Percentiles rank a stretch among this genome's conserved stretches.
Evolutionary conservation across 768 basidiomycete species (phyloP).

Genomic region (Suillus fuscotomentosus): DNA sequence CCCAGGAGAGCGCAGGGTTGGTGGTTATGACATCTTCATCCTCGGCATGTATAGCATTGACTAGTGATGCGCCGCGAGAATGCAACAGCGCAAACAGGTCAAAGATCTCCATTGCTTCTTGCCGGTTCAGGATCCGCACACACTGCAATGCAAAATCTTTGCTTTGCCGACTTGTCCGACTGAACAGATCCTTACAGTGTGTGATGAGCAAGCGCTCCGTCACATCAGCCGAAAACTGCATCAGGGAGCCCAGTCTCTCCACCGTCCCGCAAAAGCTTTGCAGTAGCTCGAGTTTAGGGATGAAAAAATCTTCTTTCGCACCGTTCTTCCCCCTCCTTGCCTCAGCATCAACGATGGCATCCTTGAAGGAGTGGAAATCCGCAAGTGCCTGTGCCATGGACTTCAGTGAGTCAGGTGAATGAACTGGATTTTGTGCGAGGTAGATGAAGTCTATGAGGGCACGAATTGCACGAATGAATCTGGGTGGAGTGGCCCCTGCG

Average conservation of each 20-base stretch:
- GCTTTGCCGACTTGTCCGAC: constrained; percentile 23
- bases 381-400: neutral
- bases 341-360: neutral
- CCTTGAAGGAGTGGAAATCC: neutral
- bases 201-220: constrained; percentile 34
- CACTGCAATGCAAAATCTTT: constrained; percentile 34
- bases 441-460: constrained; percentile 37
- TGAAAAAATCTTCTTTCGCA: constrained; percentile 23
- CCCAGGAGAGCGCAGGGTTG: neutral
- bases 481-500: constrained; percentile 27
- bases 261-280: constrained; percentile 23
- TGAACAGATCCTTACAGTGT: constrained; percentile 29
- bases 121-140: constrained; percentile 27
- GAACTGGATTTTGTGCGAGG: constrained; percentile 27
- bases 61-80: neutral
- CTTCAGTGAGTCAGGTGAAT: constrained; percentile 9
- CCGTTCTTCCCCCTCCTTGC: constrained; percentile 13
- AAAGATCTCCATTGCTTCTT: constrained; percentile 28
- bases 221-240: constrained; percentile 35
- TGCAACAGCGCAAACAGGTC: constrained; percentile 9
- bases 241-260: constrained; percentile 24
- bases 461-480: constrained; percentile 31
- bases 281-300: constrained; percentile 41
- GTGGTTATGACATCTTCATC: neutral
- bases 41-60: neutral